Evolutionary conservation across 192 early-diverging fungal species (phyloP).

Genomic region (Entomortierella lignicola): DNA sequence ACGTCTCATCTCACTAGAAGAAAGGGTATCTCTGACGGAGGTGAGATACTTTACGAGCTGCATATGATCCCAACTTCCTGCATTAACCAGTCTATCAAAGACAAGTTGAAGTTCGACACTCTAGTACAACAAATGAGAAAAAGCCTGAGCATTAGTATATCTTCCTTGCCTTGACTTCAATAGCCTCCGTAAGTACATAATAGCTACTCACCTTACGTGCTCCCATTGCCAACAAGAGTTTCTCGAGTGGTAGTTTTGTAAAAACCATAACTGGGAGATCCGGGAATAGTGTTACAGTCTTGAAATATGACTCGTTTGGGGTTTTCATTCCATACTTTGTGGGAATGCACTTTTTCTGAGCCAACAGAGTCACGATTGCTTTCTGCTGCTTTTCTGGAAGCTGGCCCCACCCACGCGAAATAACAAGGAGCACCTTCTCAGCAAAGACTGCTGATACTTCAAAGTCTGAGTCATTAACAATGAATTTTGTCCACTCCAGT

Average conservation of each 20-base stretch:
- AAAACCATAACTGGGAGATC: constrained; percentile 82
- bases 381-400: constrained; percentile 43
- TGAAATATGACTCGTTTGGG: constrained; percentile 82
- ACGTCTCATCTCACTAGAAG: constrained; percentile 66
- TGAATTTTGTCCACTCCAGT: constrained; percentile 71
- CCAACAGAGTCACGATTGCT: constrained; percentile 39
- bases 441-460: constrained; percentile 66
- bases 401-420: constrained; percentile 61
- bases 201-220: constrained; percentile 72
- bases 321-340: constrained; percentile 76
- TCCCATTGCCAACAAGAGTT: constrained; percentile 73
- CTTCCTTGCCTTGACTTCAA: too few species aligned
- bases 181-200: too few species aligned
- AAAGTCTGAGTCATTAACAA: constrained; percentile 61
- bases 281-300: constrained; percentile 81
- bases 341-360: constrained; percentile 70
- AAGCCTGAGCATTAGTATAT: neutral
- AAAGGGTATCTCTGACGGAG: constrained; percentile 72
- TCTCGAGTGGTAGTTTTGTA: constrained; percentile 62
- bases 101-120: constrained; percentile 88
- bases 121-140: constrained; percentile 24
- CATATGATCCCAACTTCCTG: constrained; percentile 86
- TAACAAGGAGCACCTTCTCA: constrained; percentile 70
- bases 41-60: constrained; percentile 88
- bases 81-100: constrained; percentile 79